Base-by-base conservation (phyloP, 306 rosid species). In the Quercus variabilis region DNA sequence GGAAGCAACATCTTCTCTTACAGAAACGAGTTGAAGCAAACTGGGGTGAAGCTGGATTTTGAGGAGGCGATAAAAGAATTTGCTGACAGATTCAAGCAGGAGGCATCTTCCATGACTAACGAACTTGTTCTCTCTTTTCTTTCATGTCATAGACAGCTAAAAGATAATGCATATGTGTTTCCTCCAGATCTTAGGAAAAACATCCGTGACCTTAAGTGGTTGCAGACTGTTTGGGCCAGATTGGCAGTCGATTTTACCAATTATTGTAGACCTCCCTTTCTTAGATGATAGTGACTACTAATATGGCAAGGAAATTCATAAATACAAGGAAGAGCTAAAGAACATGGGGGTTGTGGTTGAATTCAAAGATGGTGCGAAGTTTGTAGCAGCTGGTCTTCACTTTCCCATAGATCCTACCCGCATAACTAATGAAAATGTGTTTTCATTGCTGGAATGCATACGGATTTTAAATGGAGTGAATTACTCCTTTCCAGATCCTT, bases 1-100 rank as follows among this genome's bases (percentile, higher is more conserved):
- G 92, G 91, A 26, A 25, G 12, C 38, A 14, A 41, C 38, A 68
- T 90, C 49, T 57, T 60, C n/a, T 4, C 1, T 17, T 89, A 75
- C 86, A 75, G 23, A 74, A 3, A 26, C 20, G 89, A 85, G 68
- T 57, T 93, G 86, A 83, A 73, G 73, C 73, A 68, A 57, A 57
- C 33, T 1, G 94, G 93, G 10, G 98, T 85, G 80, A 78, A 79
- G 76, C 83, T 90, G 31, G 91, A 91, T 73, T 93, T 86, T 55
- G 84, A 85, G 23, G 86, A 68, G 41, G 92, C 94, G 41, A 79
- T 83, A 2, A 5, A 83, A 30, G 73, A 20, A 55, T 74, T 91
- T 84, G 74, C 84, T 54, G 12, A 3, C 43, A 74, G 74, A 57
- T 93, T 93, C 79, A 75, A 35, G 75, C 85, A 69, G 19, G 62